Evolutionary conservation across 2,329 filamentous ascomycete genomes (phyloP).

Genomic region (Orbilia oligospora): DNA sequence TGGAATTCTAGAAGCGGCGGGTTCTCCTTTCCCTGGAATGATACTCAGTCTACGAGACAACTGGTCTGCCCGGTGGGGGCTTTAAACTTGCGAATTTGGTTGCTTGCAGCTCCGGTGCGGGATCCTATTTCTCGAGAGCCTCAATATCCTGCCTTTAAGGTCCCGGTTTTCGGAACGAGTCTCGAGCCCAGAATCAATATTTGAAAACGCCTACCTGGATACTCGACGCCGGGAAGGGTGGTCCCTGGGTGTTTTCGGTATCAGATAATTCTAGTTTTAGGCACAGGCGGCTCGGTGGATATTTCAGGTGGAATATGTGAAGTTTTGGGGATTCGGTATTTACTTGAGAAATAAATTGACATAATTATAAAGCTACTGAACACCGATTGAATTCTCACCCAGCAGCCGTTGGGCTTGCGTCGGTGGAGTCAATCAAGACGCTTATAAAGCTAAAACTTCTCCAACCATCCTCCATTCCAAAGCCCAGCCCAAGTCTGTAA

Average conservation of each 20-base stretch:
- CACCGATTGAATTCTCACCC: not conserved
- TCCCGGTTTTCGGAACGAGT: too few relatives aligned
- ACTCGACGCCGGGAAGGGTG: not conserved
- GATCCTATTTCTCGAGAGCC: not conserved
- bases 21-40: not conserved
- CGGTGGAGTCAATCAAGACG: not conserved
- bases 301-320: too few relatives aligned
- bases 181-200: too few relatives aligned
- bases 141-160: not conserved
- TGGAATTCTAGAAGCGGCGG: not conserved
- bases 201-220: not conserved
- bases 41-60: not conserved
- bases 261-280: not conserved
- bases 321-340: too few relatives aligned
- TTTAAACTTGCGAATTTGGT: not conserved
- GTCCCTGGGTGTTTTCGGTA: not conserved
- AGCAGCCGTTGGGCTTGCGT: not conserved
- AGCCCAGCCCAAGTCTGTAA: constrained; percentile 24
- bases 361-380: not conserved
- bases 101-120: not conserved
- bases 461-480: constrained; percentile 53
- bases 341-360: too few relatives aligned
- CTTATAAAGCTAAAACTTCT: constrained; percentile 33
- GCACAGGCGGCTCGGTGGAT: too few relatives aligned
- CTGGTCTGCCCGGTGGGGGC: not conserved